Evolutionary conservation across 177 flowering plant species (phyloP), one percentile per base, ranked within the genome.

Genomic region (Tripterygium wilfordii): DNA sequence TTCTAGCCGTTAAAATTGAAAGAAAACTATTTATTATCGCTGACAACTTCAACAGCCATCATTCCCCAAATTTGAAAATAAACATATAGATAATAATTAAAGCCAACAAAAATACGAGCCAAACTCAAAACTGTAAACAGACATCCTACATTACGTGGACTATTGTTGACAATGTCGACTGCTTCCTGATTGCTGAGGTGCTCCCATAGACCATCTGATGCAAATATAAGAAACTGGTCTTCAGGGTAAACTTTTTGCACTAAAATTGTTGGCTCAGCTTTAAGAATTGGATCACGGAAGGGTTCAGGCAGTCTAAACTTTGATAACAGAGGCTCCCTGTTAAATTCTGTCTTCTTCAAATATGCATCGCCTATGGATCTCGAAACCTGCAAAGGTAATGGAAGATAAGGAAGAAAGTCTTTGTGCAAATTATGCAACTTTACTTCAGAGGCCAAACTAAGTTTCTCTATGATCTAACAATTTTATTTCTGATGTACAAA

Each of bases 151-250:
- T 80, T 72, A 33, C 85, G 83, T 16, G 88, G 88, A 57, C 56
- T 56, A 27, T 45, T 64, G 69, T 75, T 58, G 44, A 89, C 92
- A 36, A 89, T 75, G 54, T 86, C 80, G 46, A 80, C 95, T 17
- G 92, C 95, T 52, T 79, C 87, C 58, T 88, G 87, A 65, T 83
- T 88, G 79, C 75, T 78, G 20, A 88, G 76, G 67, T 88, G 88
- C 62, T 88, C 96, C 96, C 96, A 88, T 22, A 88, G 69, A 31
- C 95, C 89, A 56, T 88, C 95, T n/a, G 96, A 88, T 56, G 91
- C 95, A 71, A 88, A 81, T 56, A 88, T 86, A 20, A 88, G 80
- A 64, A 88, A 86, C 50, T 62, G 78, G 36, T 89, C 97, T 40
- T 75, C 69, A 0, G 83, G 80, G 40, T 52, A 24, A 42, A 89